These are phyloP conservation scores for Arthroderma sp. DNA, from an alignment of 2,329 filamentous ascomycete species.

Conservation along the genomic window DNA sequence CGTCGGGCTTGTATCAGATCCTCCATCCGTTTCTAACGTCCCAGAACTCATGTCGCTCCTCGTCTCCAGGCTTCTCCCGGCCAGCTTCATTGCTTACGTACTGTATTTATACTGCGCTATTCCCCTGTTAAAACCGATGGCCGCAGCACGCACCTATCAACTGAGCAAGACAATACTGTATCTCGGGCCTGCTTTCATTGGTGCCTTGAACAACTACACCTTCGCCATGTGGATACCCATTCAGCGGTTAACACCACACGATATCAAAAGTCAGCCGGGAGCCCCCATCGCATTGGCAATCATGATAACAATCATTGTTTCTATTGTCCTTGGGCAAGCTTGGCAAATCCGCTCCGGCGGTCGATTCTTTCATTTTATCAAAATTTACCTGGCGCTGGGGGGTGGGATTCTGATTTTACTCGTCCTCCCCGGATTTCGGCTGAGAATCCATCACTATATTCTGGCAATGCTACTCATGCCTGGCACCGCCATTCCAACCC, in stretches of 20 bases:
- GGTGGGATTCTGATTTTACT: conserved; percentile 56
- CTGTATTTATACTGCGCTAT: conserved; percentile 73
- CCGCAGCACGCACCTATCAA: conserved; percentile 48
- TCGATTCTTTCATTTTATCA: conserved; percentile 62
- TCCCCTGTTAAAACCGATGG: conserved; percentile 57
- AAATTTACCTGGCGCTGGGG: conserved; percentile 59
- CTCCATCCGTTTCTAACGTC: conserved; percentile 55
- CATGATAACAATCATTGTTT: conserved; percentile 57
- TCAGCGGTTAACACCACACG: conserved; percentile 76
- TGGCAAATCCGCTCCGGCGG: conserved; percentile 80
- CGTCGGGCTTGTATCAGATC: conserved; percentile 78
- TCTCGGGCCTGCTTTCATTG: conserved; percentile 83
- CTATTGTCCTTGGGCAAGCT: conserved; percentile 60
- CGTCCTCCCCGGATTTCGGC: conserved; percentile 58
- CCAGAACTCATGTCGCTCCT: conserved; percentile 63
- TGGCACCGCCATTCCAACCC: conserved; percentile 77
- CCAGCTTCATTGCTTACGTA: conserved; percentile 74
- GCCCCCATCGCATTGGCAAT: conserved; percentile 69
- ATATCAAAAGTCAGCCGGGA: conserved; percentile 78
- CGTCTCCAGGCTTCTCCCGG: conserved; percentile 70
- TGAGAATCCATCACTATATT: conserved; percentile 93
- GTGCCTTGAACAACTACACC: conserved; percentile 86
- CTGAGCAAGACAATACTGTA: conserved; percentile 82
- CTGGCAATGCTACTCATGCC: conserved; percentile 74
- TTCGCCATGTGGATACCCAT: conserved; percentile 82